These are phyloP conservation scores for Catunica adiposa DNA, from an alignment of 2,329 filamentous ascomycete genomes.

Conservation along the genomic window DNA sequence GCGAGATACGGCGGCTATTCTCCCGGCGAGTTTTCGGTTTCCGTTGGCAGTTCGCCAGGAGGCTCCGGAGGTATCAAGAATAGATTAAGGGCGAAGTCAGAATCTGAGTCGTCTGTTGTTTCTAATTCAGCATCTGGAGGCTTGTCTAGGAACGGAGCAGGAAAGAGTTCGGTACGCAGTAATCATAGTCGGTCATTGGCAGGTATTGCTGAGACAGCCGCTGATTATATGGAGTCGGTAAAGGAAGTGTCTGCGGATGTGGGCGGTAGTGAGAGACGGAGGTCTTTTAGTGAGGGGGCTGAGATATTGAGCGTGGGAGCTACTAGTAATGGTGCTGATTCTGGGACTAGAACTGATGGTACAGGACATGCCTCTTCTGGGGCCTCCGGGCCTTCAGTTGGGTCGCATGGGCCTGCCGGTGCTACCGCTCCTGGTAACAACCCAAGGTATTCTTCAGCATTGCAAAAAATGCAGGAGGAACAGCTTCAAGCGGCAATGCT, in stretches of 20 bases:
- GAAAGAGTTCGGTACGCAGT: slow-evolving; percentile 37
- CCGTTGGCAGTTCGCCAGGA: slow-evolving; percentile 36
- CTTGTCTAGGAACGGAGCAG: slow-evolving; percentile 35
- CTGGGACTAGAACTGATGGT: no score
- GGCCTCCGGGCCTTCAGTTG: no score
- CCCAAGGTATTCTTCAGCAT: not conserved
- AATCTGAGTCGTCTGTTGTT: slow-evolving; percentile 22
- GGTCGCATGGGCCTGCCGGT: not conserved
- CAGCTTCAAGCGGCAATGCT: not conserved
- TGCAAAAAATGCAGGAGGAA: slow-evolving; percentile 1
- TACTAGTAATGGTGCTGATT: no score
- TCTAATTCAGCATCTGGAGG: slow-evolving; percentile 17
- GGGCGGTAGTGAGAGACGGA: not conserved
- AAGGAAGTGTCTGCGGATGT: slow-evolving; percentile 4
- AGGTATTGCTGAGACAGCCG: slow-evolving; percentile 41
- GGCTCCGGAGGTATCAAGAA: slow-evolving; percentile 38
- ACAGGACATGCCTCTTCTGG: not conserved
- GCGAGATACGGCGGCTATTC: slow-evolving; percentile 54
- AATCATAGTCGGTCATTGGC: slow-evolving; percentile 34
- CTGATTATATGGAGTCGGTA: slow-evolving; percentile 18
- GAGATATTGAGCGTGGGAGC: slow-evolving; percentile 9
- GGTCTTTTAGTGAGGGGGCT: slow-evolving; percentile 9
- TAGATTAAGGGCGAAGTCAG: slow-evolving; percentile 31
- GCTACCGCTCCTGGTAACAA: not conserved
- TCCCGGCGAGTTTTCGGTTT: slow-evolving; percentile 45